Percentiles rank a stretch among this genome's conserved stretches.
Evolutionary conservation across 306 rosid species (phyloP).

Genomic region (Casuarina cunninghamiana): DNA sequence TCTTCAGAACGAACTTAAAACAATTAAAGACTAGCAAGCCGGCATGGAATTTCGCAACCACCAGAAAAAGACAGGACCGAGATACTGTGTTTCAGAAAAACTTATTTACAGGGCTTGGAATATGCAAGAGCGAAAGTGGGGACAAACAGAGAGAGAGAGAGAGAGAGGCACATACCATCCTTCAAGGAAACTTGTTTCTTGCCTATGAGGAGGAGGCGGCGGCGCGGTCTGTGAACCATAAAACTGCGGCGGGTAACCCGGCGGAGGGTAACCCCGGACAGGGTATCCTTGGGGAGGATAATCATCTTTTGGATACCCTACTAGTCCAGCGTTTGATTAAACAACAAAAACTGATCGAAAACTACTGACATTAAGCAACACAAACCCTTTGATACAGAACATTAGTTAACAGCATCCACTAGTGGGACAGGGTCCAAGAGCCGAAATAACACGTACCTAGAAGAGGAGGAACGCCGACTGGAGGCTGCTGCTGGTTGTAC

Average conservation of each 20-base stretch:
- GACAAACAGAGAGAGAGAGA: neutral
- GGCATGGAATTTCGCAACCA: neutral
- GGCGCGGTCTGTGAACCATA: slow-evolving; percentile 25
- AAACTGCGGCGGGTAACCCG: slow-evolving; percentile 31
- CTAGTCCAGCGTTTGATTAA: neutral
- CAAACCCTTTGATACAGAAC: neutral
- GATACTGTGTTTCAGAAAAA: neutral
- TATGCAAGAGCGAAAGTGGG: too few relatives aligned
- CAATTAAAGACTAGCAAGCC: neutral
- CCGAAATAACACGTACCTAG: slow-evolving; percentile 32
- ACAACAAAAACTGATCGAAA: slow-evolving; percentile 1
- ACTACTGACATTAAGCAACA: neutral
- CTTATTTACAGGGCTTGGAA: neutral
- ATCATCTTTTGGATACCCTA: slow-evolving; percentile 53
- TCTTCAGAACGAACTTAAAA: neutral
- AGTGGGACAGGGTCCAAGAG: neutral
- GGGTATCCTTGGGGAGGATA: slow-evolving; percentile 60
- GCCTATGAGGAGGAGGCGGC: neutral
- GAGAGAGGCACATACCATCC: slow-evolving; percentile 6
- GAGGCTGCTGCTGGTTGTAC: slow-evolving; percentile 55
- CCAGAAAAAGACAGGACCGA: neutral
- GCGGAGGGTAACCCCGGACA: slow-evolving; percentile 22
- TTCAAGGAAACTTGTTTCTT: slow-evolving; percentile 1
- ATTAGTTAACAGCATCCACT: too few relatives aligned
- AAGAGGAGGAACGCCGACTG: slow-evolving; percentile 61